Evolutionary conservation across 495 filamentous ascomycete species (phyloP).

Genomic region (Xylaria sp.): DNA sequence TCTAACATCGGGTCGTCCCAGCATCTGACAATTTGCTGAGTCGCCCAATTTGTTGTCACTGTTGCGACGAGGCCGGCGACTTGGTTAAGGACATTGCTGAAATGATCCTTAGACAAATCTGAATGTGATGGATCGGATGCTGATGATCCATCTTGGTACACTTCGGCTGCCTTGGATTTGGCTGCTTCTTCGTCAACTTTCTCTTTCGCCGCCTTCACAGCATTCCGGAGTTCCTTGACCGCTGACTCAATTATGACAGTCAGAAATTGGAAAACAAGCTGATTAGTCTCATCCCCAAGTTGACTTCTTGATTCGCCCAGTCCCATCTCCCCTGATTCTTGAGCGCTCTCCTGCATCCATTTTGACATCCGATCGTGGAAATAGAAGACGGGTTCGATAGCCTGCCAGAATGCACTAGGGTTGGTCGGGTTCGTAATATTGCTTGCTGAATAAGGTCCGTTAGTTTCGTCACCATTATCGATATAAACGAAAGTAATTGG

Average conservation of each 20-base stretch:
- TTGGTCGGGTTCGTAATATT: constrained; percentile 42
- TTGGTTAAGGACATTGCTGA: constrained; percentile 75
- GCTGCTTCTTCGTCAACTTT: constrained; percentile 74
- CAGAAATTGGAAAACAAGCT: constrained; percentile 78
- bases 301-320: constrained; percentile 43
- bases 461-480: constrained; percentile 31
- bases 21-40: constrained; percentile 72
- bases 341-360: constrained; percentile 27
- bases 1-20: constrained; percentile 75
- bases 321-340: constrained; percentile 26
- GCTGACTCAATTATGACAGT: constrained; percentile 75
- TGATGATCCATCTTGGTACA: constrained; percentile 65
- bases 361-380: constrained; percentile 26
- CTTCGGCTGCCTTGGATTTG: constrained; percentile 70
- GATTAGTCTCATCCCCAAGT: constrained; percentile 66
- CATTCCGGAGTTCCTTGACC: constrained; percentile 71
- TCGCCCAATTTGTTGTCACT: constrained; percentile 68
- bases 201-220: constrained; percentile 71
- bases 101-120: constrained; percentile 75
- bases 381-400: constrained; percentile 26
- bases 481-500: background rate
- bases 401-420: constrained; percentile 20
- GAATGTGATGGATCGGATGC: constrained; percentile 81
- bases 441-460: constrained; percentile 59
- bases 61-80: constrained; percentile 75